Evolutionary conservation across 352 stramenopile species (phyloP), one percentile per base, ranked within the genome.

Genomic region (Phytophthora constricta): DNA sequence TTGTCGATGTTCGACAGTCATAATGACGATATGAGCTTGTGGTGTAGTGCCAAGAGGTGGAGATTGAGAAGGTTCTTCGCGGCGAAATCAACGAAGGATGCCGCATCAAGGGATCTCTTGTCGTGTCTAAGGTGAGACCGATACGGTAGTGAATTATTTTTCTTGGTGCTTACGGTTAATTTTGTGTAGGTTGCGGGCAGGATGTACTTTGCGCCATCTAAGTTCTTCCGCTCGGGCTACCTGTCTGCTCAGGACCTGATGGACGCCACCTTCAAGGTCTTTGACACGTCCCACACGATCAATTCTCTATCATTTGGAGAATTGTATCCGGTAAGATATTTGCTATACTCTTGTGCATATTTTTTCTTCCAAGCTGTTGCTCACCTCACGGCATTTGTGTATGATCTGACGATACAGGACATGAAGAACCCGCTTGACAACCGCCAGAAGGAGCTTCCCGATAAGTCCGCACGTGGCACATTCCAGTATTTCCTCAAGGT

Each of bases 401-500:
- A n/a, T n/a, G n/a, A n/a, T n/a, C n/a, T n/a, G n/a, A n/a, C 52
- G 11, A 39, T 50, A 54, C 58, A 93, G 78, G 84, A 92, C 49
- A 96, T 96, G 88, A 93, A 81, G 51, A 96, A 93, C 45, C 88
- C 86, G 4, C 76, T 96, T 5, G 85, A 96, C 39, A 74, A 76
- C 20, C 84, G 85, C 41, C 50, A 72, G 22, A 96, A 93, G 73
- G 41, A 79, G 3, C 75, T 96, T 3, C 56, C 65, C 2, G 46
- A 79, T 14, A 65, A 78, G 20, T 63, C 60, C 20, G 77, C 70
- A 17, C 86, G 86, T 62, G 88, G 88, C 49, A 82, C 85, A 11
- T 94, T 86, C 63, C 86, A 94, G 72, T 96, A 96, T 65, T 96
- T 94, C 53, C 60, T 96, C 31, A 92, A 94, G 78, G 88, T 91